phyloP scores from a whole-genome alignment of 805 yeast species.

The Tetrapisispora phaffii region DNA sequence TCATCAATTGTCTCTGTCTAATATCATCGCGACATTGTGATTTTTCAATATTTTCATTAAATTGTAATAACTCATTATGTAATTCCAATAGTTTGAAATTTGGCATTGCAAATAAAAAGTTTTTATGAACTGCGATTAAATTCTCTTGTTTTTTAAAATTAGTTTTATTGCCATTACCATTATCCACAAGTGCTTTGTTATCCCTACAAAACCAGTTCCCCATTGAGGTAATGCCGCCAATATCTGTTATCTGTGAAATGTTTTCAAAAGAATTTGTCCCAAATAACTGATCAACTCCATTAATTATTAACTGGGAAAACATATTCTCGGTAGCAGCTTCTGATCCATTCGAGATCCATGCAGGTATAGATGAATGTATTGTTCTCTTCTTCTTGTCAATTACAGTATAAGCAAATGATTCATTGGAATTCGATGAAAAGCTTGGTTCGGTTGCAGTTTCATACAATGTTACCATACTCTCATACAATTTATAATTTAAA shows the following conservation, averaged over 20 bases:
- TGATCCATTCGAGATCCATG: slow-evolving; percentile 6
- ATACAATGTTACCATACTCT: slow-evolving; percentile 18
- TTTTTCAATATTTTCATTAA: slow-evolving; percentile 11
- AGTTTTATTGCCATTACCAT: no score
- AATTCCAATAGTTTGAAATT: slow-evolving; percentile 20
- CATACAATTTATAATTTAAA: slow-evolving; percentile 14
- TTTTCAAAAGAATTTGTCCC: not conserved
- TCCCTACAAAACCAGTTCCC: slow-evolving; percentile 9
- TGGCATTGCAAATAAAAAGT: slow-evolving; percentile 17
- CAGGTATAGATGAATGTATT: slow-evolving; percentile 20
- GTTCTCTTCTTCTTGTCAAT: slow-evolving; percentile 7
- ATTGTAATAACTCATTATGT: slow-evolving; percentile 16
- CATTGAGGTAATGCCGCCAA: slow-evolving; percentile 16
- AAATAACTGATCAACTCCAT: slow-evolving; percentile 18
- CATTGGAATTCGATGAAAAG: not conserved
- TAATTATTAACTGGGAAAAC: slow-evolving; percentile 20
- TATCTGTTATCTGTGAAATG: not conserved
- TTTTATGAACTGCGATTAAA: not conserved
- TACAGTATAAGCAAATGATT: slow-evolving; percentile 19
- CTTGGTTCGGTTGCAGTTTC: slow-evolving; percentile 2
- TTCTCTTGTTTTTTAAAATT: not conserved
- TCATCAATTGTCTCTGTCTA: slow-evolving; percentile 23
- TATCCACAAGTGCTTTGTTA: not conserved
- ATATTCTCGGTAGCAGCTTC: slow-evolving; percentile 3
- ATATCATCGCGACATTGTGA: slow-evolving; percentile 10